Conservation (phyloP, 2,329 filamentous ascomycete species). For the Pseudocercospora fijiensis region DNA sequence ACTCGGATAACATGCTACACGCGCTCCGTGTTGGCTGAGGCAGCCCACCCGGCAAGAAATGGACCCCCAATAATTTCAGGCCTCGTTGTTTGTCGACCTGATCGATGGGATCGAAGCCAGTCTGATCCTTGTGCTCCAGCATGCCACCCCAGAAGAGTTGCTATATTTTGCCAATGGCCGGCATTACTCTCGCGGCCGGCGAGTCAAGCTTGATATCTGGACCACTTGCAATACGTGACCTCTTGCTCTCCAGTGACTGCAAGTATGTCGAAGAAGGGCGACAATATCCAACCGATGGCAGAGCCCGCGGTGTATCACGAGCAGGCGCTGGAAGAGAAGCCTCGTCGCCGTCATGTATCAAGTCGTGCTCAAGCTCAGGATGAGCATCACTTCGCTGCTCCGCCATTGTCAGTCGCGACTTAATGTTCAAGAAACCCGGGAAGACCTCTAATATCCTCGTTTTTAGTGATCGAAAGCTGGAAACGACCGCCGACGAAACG, state of each 20-base stretch:
- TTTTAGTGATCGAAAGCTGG: slow-evolving; percentile 7
- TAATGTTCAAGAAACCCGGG: background rate
- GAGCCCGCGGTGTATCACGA: background rate
- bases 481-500: slow-evolving; percentile 10
- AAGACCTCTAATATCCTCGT: background rate
- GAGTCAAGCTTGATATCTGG: background rate
- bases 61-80: background rate
- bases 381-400: background rate
- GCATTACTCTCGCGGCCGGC: background rate
- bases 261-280: slow-evolving; percentile 10
- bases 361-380: background rate
- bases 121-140: background rate
- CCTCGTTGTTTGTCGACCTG: background rate
- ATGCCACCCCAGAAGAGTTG: background rate
- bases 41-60: background rate
- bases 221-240: background rate
- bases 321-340: background rate
- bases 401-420: background rate
- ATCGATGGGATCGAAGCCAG: too few species aligned
- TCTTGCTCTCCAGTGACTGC: background rate
- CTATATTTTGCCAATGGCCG: background rate
- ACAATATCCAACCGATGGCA: background rate
- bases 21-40: background rate
- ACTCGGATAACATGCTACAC: background rate
- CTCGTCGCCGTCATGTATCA: background rate